phyloP scores from a whole-genome alignment of 345 rosid genomes.

The Rhodomyrtus tomentosa region DNA sequence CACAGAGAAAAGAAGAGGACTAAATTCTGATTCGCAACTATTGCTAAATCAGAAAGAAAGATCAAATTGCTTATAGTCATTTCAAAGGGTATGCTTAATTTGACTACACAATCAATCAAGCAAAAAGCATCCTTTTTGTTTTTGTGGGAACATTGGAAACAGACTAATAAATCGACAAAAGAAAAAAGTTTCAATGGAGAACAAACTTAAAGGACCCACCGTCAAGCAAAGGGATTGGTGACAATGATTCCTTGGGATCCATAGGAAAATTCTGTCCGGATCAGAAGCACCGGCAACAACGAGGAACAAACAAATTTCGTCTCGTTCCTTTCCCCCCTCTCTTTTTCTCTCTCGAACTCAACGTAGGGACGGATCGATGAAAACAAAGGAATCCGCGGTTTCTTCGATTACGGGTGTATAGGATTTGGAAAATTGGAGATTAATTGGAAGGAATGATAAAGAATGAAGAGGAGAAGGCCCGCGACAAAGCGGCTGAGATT shows the following conservation, averaged over 20 bases:
- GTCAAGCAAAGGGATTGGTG: conserved; percentile 5
- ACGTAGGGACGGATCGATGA: background rate
- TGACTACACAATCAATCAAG: background rate
- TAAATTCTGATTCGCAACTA: background rate
- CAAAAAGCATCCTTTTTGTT: background rate
- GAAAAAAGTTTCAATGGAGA: background rate
- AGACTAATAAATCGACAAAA: background rate
- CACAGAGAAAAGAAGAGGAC: background rate
- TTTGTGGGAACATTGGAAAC: background rate
- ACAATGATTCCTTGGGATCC: conserved; percentile 19
- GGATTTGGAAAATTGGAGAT: conserved; percentile 51
- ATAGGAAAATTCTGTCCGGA: conserved; percentile 4
- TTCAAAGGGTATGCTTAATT: background rate
- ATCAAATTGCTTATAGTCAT: background rate
- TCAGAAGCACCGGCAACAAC: background rate
- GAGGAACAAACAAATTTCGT: background rate
- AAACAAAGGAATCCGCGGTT: background rate
- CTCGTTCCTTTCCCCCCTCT: background rate
- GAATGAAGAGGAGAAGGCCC: conserved; percentile 36
- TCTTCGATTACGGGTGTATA: conserved; percentile 28
- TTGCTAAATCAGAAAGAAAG: background rate
- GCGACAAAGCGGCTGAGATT: conserved; percentile 55
- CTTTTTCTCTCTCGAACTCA: background rate
- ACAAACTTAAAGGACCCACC: background rate
- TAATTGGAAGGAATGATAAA: conserved; percentile 33